phyloP scores from a whole-genome alignment of 83 land plant genomes.

The Isoetes engelmannii region DNA sequence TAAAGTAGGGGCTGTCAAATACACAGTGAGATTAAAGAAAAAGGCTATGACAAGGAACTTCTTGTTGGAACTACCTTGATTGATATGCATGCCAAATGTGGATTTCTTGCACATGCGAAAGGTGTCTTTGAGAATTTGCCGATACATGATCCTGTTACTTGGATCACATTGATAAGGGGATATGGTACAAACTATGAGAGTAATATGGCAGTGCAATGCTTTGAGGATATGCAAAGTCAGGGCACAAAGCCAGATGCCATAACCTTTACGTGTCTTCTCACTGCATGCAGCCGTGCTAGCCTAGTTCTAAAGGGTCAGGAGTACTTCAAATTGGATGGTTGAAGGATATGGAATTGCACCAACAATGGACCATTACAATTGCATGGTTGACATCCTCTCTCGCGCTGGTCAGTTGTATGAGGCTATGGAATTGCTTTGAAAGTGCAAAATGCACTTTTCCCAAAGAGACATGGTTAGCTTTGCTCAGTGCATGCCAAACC shows the following conservation, averaged over 20 bases:
- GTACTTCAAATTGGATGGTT: slow-evolving; percentile 28
- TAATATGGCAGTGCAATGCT: not conserved
- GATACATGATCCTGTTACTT: not conserved
- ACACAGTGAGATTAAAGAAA: too few relatives aligned
- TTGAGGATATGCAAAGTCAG: not conserved
- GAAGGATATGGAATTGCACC: slow-evolving; percentile 26
- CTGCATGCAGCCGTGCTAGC: slow-evolving; percentile 49
- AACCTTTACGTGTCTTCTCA: slow-evolving; percentile 42
- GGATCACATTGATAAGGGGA: not conserved
- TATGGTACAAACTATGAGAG: not conserved
- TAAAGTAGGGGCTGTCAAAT: too few relatives aligned
- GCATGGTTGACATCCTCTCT: slow-evolving; percentile 44
- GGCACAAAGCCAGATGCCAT: slow-evolving; percentile 31
- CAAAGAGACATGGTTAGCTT: slow-evolving; percentile 45
- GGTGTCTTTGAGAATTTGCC: not conserved
- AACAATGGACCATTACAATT: slow-evolving; percentile 36
- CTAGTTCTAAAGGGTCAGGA: slow-evolving; percentile 37
- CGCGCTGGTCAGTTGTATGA: slow-evolving; percentile 42
- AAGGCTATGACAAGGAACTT: too few relatives aligned
- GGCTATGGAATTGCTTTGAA: slow-evolving; percentile 27
- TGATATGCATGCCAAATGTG: too few relatives aligned
- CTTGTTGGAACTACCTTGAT: too few relatives aligned
- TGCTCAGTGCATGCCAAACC: slow-evolving; percentile 44
- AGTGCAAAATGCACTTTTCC: slow-evolving; percentile 36
- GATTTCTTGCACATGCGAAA: too few relatives aligned